Evolutionary conservation across 1,139 yeast genomes (phyloP), one percentile per base, ranked within the genome.

Genomic region (Protomyces macrosporus): DNA sequence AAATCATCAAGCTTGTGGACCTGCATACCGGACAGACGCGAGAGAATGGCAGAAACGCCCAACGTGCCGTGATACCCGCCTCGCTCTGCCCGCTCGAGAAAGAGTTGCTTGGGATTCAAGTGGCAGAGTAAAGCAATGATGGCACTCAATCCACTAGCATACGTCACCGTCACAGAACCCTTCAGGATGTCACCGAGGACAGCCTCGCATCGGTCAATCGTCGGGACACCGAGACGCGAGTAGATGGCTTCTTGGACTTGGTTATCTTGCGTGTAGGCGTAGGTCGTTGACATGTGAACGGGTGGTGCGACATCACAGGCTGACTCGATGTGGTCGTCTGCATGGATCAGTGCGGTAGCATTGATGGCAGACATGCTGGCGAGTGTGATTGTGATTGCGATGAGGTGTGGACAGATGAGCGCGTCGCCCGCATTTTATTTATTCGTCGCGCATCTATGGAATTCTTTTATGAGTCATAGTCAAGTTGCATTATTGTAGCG

Each of bases 61-160:
- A 83, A 87, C 68, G 87, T 83, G 5, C 98, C 98, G 71, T 88
- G 96, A 74, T 91, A 91, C 3, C 91, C 89, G 52, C 86, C 83
- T 9, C 53, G 50, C 10, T 89, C 96, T 5, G 65, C 60, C 4
- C 55, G 48, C 16, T 54, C 57, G 69, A 89, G 81, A 40, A 89
- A 86, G 23, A 91, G 75, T 34, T 81, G 80, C 70, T 86, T 87
- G 1, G 98, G 98, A 70, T 87, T 86, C 69, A 78, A 81, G 69
- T 85, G 80, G 45, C 86, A 82, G 72, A 91, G 76, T 12, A 88
- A 84, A 1, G 91, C 97, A 70, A 81, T 83, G 73, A 88, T 89
- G 0, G 97, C 95, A 62, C 89, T 79, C 52, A 90, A 75, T 0
- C 98, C 98, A 0, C 91, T 85, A 52, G 85, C 81, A 73, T 90